Conservation (phyloP, 257 asterid species). For the Solanum habrochaites region DNA sequence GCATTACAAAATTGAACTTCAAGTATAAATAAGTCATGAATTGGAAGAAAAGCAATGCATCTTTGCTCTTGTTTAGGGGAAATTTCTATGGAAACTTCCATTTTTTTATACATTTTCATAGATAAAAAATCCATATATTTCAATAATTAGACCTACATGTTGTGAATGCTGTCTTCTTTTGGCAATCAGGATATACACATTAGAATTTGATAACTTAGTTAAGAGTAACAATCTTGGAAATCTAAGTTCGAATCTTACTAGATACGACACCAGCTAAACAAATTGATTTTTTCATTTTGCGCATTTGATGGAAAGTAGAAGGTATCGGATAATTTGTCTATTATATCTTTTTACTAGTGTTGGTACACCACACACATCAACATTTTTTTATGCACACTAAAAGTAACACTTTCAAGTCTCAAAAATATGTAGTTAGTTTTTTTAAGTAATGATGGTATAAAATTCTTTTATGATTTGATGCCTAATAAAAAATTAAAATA, state of each 20-base stretch:
- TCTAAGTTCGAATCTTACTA: not conserved
- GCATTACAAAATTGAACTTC: conserved; percentile 27
- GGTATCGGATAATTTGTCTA: not conserved
- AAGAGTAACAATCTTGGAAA: not conserved
- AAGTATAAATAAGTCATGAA: conserved; percentile 38
- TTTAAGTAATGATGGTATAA: not conserved
- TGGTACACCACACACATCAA: not conserved
- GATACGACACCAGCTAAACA: not conserved
- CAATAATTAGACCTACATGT: not conserved
- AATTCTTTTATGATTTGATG: not conserved
- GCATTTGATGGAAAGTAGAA: not conserved
- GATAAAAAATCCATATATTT: not conserved
- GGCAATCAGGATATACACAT: not conserved
- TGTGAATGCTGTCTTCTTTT: not conserved
- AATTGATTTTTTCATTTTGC: not conserved
- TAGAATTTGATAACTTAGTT: not conserved
- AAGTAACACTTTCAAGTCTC: not conserved
- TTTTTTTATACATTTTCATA: not conserved
- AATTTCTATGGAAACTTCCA: not conserved
- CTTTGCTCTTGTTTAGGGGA: conserved; percentile 11
- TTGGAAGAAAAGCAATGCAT: conserved; percentile 29
- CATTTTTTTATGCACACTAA: not conserved
- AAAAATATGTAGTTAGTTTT: not conserved
- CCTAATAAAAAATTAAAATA: not conserved
- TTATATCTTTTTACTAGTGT: not conserved